These are phyloP conservation scores for Arabis alpina DNA, from an alignment of 345 rosid species.

Conservation along the genomic window DNA sequence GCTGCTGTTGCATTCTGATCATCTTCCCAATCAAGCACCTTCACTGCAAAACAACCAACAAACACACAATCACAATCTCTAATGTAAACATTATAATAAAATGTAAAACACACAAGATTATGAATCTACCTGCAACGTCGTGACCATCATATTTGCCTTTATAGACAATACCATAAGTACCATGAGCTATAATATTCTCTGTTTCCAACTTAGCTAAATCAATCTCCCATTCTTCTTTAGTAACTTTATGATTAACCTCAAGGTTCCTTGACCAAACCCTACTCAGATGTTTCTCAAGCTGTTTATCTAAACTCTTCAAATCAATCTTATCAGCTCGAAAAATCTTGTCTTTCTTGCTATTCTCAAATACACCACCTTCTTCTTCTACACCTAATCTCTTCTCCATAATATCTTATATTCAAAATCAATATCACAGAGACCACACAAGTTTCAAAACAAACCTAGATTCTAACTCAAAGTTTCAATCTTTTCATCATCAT, in stretches of 20 bases:
- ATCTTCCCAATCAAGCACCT: conserved; percentile 92
- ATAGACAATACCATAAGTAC: conserved; percentile 86
- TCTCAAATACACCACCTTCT: conserved; percentile 36
- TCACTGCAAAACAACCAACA: conserved; percentile 54
- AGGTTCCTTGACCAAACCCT: conserved; percentile 77
- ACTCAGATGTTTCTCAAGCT: conserved; percentile 90
- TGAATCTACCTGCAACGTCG: conserved; percentile 79
- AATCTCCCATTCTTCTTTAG: conserved; percentile 91
- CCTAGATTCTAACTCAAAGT: conserved; percentile 18
- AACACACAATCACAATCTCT: conserved; percentile 9
- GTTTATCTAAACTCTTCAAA: conserved; percentile 83
- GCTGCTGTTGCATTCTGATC: conserved; percentile 63
- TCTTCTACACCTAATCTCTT: conserved; percentile 39
- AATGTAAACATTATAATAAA: background rate
- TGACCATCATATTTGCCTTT: conserved; percentile 71
- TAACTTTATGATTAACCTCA: conserved; percentile 58
- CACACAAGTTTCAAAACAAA: conserved; percentile 48
- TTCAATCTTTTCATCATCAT: conserved; percentile 22
- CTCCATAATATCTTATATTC: conserved; percentile 34
- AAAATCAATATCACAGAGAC: conserved; percentile 20
- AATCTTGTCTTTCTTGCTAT: conserved; percentile 60
- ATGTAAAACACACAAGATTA: background rate
- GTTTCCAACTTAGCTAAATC: conserved; percentile 78
- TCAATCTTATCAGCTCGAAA: conserved; percentile 85
- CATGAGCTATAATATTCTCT: conserved; percentile 64